These are phyloP conservation scores for Colletotrichum sp. DNA, from an alignment of 2,329 filamentous ascomycete species.

Conservation along the genomic window DNA sequence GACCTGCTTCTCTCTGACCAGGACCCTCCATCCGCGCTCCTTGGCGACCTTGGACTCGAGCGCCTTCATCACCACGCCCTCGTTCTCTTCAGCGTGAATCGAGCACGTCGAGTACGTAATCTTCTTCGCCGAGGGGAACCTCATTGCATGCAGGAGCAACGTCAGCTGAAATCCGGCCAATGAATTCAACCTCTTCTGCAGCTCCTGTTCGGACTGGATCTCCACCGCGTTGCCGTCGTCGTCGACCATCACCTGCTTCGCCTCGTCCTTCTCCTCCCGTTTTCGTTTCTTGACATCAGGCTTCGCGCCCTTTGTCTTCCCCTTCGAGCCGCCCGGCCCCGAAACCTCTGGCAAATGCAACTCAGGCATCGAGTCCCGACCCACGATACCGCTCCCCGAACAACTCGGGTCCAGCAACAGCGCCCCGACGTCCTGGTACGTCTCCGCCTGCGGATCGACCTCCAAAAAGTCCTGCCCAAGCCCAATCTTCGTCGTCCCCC, in stretches of 20 bases:
- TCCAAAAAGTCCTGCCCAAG: slow-evolving; percentile 83
- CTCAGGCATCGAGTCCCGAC: slow-evolving; percentile 78
- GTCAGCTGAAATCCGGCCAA: slow-evolving; percentile 83
- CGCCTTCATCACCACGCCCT: slow-evolving; percentile 78
- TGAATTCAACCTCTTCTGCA: slow-evolving; percentile 70
- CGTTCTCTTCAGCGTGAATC: slow-evolving; percentile 86
- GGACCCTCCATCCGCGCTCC: slow-evolving; percentile 76
- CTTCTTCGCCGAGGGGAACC: slow-evolving; percentile 74
- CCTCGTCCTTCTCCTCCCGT: slow-evolving; percentile 36
- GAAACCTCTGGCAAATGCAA: slow-evolving; percentile 61
- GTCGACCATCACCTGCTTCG: slow-evolving; percentile 51
- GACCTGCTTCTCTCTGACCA: slow-evolving; percentile 75
- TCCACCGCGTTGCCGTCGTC: slow-evolving; percentile 61
- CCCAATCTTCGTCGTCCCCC: slow-evolving; percentile 69
- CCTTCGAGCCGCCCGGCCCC: slow-evolving; percentile 40
- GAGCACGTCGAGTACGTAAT: slow-evolving; percentile 97
- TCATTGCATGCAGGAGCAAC: slow-evolving; percentile 83
- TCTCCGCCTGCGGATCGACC: slow-evolving; percentile 66
- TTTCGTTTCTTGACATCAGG: slow-evolving; percentile 50
- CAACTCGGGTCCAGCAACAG: slow-evolving; percentile 93
- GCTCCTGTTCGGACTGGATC: slow-evolving; percentile 57
- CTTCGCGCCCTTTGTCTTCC: slow-evolving; percentile 23
- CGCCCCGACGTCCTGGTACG: slow-evolving; percentile 75
- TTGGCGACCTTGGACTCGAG: slow-evolving; percentile 71
- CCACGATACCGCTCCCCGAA: slow-evolving; percentile 93